phyloP scores from a whole-genome alignment of 805 yeast species.

The Vanderwaltozyma yarrowii region DNA sequence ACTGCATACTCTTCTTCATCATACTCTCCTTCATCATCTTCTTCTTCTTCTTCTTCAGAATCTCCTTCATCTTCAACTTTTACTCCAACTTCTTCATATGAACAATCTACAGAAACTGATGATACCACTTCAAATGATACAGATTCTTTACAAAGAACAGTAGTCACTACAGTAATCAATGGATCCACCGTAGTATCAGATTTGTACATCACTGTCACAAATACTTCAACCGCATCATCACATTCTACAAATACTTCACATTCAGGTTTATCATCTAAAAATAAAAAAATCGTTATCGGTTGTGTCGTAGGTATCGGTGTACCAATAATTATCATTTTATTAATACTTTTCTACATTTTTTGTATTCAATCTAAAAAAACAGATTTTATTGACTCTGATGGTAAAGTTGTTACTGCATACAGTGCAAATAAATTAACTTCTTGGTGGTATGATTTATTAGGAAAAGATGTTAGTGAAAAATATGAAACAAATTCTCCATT shows the following conservation, averaged over 20 bases:
- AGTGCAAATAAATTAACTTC: slow-evolving; percentile 23
- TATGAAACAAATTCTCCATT: slow-evolving; percentile 21
- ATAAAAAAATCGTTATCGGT: slow-evolving; percentile 51
- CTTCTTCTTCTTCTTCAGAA: background rate
- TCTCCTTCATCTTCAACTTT: slow-evolving; percentile 3
- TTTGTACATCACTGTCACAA: slow-evolving; percentile 25
- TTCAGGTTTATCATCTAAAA: slow-evolving; percentile 38
- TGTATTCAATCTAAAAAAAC: slow-evolving; percentile 24
- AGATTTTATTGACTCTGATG: slow-evolving; percentile 29
- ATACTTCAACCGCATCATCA: slow-evolving; percentile 19
- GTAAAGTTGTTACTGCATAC: slow-evolving; percentile 29
- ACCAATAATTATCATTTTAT: slow-evolving; percentile 34
- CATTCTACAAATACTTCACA: slow-evolving; percentile 2
- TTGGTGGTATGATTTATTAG: slow-evolving; percentile 24
- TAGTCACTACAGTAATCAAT: slow-evolving; percentile 24
- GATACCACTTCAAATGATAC: background rate
- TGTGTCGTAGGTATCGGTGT: slow-evolving; percentile 65
- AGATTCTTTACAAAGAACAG: slow-evolving; percentile 5
- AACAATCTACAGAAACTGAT: slow-evolving; percentile 7
- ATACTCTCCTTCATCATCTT: no score
- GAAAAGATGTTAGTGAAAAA: slow-evolving; percentile 18
- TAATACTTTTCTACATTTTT: slow-evolving; percentile 20
- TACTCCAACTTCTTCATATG: slow-evolving; percentile 1
- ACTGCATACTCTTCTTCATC: background rate
- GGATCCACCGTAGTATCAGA: slow-evolving; percentile 29